phyloP scores from a whole-genome alignment of 2,329 filamentous ascomycete genomes.

The Ophiostoma tasmaniense region DNA sequence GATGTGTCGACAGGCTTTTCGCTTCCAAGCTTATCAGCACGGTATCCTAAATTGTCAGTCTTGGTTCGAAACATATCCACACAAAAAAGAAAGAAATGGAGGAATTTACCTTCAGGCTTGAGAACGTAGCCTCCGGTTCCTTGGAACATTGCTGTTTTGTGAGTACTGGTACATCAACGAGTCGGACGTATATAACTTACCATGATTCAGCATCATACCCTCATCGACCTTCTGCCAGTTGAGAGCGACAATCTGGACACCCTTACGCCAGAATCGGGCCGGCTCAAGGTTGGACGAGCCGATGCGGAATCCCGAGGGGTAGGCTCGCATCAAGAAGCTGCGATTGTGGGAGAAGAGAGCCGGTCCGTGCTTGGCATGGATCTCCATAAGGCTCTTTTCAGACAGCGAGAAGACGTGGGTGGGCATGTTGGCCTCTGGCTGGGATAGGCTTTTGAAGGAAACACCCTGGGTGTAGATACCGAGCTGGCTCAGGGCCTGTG shows the following conservation, averaged over 20 bases:
- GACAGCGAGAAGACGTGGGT: slow-evolving; percentile 62
- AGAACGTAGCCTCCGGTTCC: slow-evolving; percentile 77
- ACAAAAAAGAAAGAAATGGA: not conserved
- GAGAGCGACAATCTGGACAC: slow-evolving; percentile 81
- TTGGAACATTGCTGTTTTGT: slow-evolving; percentile 29
- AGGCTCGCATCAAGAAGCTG: slow-evolving; percentile 75
- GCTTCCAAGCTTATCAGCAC: slow-evolving; percentile 25
- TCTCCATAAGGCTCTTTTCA: slow-evolving; percentile 55
- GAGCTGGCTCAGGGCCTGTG: slow-evolving; percentile 63
- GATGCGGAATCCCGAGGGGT: slow-evolving; percentile 74
- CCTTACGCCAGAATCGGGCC: slow-evolving; percentile 74
- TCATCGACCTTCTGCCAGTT: slow-evolving; percentile 92
- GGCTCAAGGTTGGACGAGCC: slow-evolving; percentile 83
- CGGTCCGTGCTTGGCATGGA: slow-evolving; percentile 40
- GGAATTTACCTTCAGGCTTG: slow-evolving; percentile 58
- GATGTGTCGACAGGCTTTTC: slow-evolving; percentile 17
- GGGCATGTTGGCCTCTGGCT: slow-evolving; percentile 59
- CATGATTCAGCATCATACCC: slow-evolving; percentile 93
- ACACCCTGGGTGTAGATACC: slow-evolving; percentile 79
- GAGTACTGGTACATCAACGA: not conserved
- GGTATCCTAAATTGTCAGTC: slow-evolving; percentile 28
- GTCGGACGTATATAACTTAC: slow-evolving; percentile 49
- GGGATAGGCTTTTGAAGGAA: slow-evolving; percentile 69
- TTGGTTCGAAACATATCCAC: not conserved
- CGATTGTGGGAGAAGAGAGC: slow-evolving; percentile 73